A percentile compares a stretch with the other conserved stretches of the same genome.
phyloP scores from a whole-genome alignment of 176 grass and related monocot species.

The Neostapfia colusana region DNA sequence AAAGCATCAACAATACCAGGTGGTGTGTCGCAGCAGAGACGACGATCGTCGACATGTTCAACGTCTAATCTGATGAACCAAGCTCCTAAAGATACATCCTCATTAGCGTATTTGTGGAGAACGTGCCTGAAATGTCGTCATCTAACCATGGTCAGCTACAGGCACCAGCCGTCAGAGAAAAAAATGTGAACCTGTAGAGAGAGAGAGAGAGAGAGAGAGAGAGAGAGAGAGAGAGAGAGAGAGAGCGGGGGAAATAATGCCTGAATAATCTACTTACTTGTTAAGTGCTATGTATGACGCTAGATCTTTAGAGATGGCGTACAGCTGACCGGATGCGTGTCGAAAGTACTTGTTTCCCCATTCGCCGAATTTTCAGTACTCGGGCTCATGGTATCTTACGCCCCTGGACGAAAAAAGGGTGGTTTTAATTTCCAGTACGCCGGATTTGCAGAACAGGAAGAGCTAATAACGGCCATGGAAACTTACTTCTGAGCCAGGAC shows the following conservation, averaged over 20 bases:
- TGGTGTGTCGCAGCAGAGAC: constrained; percentile 60
- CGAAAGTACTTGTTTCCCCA: constrained; percentile 66
- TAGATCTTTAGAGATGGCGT: constrained; percentile 65
- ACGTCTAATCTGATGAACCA: constrained; percentile 79
- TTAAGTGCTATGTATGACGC: constrained; percentile 64
- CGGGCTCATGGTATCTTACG: constrained; percentile 58
- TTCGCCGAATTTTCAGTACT: constrained; percentile 70
- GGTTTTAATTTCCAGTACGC: too few species aligned
- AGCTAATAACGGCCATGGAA: neutral
- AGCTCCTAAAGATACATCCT: constrained; percentile 67
- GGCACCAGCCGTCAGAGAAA: neutral
- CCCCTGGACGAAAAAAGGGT: constrained; percentile 23
- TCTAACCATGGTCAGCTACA: constrained; percentile 19
- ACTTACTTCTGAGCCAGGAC: constrained; percentile 93
- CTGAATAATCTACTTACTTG: constrained; percentile 36
- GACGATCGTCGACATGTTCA: constrained; percentile 59
- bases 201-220: neutral
- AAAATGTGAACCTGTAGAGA: neutral
- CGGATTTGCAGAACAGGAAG: neutral
- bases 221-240: neutral
- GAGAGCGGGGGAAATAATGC: neutral
- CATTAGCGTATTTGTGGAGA: constrained; percentile 78
- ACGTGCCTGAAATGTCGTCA: constrained; percentile 52
- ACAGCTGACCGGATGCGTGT: constrained; percentile 53
- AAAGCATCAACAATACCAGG: constrained; percentile 43